Conservation (phyloP, 2,329 filamentous ascomycete genomes). For the Sporothrix pallida region DNA sequence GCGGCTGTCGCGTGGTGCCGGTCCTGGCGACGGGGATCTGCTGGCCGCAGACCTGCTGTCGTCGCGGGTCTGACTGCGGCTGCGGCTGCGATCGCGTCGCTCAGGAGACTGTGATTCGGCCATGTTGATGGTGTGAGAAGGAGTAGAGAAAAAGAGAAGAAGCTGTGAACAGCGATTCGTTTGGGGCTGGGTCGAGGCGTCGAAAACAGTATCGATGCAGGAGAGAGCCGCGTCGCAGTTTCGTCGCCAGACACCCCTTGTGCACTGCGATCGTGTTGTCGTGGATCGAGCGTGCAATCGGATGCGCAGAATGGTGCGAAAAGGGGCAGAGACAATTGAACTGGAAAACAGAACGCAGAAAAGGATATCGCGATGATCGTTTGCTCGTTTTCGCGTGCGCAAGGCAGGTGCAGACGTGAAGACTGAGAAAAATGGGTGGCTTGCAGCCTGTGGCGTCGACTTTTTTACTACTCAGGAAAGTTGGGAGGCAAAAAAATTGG, state of each 20-base stretch:
- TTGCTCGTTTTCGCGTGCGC: conserved; percentile 17
- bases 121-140: neutral
- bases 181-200: neutral
- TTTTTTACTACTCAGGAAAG: neutral
- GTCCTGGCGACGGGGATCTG: conserved; percentile 10
- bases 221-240: conserved; percentile 1
- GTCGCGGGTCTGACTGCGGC: neutral
- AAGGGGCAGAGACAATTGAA: too few species aligned
- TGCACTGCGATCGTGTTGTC: neutral
- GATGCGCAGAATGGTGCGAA: neutral
- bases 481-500: conserved; percentile 7
- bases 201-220: neutral
- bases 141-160: neutral
- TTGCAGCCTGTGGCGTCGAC: conserved; percentile 32
- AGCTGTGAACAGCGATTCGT: neutral
- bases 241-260: conserved; percentile 8
- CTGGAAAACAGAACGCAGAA: neutral
- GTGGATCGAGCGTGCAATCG: neutral
- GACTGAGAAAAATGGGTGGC: conserved; percentile 31
- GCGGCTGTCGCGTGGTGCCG: conserved; percentile 23
- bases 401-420: conserved; percentile 16
- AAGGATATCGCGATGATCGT: neutral
- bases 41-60: neutral
- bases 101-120: conserved; percentile 9
- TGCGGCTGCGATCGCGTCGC: conserved; percentile 2